These are phyloP conservation scores for Citrus hindsii DNA, from an alignment of 345 rosid species.

Conservation along the genomic window DNA sequence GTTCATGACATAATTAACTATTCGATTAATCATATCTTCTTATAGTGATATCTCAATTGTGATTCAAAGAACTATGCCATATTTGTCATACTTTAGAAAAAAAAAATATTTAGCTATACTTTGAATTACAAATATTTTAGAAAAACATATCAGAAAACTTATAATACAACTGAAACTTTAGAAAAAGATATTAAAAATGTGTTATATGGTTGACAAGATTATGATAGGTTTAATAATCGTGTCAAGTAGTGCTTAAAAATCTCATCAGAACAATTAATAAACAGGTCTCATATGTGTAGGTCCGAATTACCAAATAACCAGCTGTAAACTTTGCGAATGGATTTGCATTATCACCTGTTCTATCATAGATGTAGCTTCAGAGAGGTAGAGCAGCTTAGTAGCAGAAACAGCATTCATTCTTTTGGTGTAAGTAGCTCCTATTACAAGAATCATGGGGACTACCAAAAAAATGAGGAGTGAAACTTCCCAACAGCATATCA, in stretches of 20 bases:
- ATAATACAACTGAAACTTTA: background rate
- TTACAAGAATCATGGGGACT: constrained; percentile 48
- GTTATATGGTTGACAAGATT: no score
- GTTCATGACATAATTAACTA: background rate
- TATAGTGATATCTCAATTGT: background rate
- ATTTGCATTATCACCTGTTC: constrained; percentile 39
- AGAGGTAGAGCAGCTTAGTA: constrained; percentile 39
- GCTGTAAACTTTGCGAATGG: background rate
- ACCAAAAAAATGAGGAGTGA: constrained; percentile 45
- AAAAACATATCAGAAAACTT: no score
- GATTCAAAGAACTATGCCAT: background rate
- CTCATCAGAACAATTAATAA: no score
- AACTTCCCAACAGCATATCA: constrained; percentile 57
- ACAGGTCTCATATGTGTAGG: no score
- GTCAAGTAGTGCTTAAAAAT: no score
- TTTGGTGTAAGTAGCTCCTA: constrained; percentile 58
- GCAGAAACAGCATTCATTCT: constrained; percentile 48
- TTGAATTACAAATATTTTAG: background rate
- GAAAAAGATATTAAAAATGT: no score
- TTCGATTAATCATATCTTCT: background rate
- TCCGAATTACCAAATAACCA: background rate
- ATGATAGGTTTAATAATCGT: no score
- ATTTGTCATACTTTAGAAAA: no score
- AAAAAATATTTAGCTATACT: background rate
- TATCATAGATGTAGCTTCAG: constrained; percentile 53